These are phyloP conservation scores for Aspergillus intermedius DNA, from an alignment of 2,329 filamentous ascomycete species.

Conservation along the genomic window DNA sequence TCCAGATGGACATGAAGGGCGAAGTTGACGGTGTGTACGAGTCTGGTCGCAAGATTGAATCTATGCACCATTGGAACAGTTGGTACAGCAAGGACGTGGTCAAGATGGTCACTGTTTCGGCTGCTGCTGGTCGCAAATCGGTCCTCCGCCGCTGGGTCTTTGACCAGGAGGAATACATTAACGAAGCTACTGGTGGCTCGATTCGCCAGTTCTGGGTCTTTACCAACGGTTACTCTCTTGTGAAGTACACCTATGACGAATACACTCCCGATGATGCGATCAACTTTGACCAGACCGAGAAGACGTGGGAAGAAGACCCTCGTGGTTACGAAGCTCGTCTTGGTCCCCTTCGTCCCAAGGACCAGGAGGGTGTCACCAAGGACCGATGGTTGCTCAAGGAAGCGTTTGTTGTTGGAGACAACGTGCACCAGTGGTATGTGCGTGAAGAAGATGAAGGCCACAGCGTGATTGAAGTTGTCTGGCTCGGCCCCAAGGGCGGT, in stretches of 20 bases:
- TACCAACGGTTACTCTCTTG: conserved; percentile 40
- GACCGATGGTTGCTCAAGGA: conserved; percentile 37
- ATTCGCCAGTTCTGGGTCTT: conserved; percentile 37
- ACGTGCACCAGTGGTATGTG: conserved; percentile 39
- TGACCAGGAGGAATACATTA: conserved; percentile 33
- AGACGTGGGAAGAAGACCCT: conserved; percentile 40
- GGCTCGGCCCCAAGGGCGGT: conserved; percentile 35
- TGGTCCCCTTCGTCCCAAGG: conserved; percentile 34
- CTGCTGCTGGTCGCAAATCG: conserved; percentile 35
- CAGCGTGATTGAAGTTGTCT: conserved; percentile 40
- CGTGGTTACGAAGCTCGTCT: conserved; percentile 34
- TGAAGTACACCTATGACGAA: conserved; percentile 36
- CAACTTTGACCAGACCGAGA: conserved; percentile 38
- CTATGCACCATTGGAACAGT: conserved; percentile 40
- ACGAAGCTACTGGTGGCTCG: conserved; percentile 28
- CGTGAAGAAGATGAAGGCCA: conserved; percentile 35
- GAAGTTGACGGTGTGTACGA: conserved; percentile 39
- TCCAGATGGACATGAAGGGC: conserved; percentile 41
- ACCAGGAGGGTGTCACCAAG: conserved; percentile 35
- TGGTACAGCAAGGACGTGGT: conserved; percentile 42
- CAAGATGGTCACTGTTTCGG: conserved; percentile 38
- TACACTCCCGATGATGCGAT: conserved; percentile 33
- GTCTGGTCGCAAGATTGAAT: conserved; percentile 38
- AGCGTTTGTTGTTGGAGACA: conserved; percentile 34
- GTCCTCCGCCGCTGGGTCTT: conserved; percentile 41